Evolutionary conservation across 306 rosid species (phyloP), one percentile per base, ranked within the genome.

Genomic region (Prunus dulcis): DNA sequence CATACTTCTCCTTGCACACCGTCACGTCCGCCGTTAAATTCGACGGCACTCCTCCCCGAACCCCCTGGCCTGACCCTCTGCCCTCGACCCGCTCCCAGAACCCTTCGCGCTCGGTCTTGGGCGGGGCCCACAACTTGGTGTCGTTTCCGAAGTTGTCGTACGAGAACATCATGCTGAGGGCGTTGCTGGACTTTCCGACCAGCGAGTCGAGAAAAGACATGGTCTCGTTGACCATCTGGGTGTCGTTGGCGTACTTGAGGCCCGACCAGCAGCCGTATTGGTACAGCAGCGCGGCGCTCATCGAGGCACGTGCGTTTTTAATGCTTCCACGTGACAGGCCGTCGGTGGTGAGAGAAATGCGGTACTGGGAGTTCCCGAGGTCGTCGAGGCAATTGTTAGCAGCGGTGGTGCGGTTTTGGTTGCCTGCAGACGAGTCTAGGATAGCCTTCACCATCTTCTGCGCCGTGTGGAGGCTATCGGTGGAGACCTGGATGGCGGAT

Each of bases 221-320:
- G 17, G 99, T 79, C 50, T 84, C 15, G 45, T 76, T 67, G 6
- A 92, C 93, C 77, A 76, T 57, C 2, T 32, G 71, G 8, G 97
- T 86, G 84, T 91, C 99, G 86, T 95, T 91, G 2, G 89, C 97
- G 87, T 92, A 95, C 66, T 86, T 89, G 63, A 95, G 86, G 12
- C 79, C 86, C 17, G 84, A 91, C 91, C 88, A 84, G 88, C 99
- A 95, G 67, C 84, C 99, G 86, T 85, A 92, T 67, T 92, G 97
- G 79, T 75, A 88, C 0, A 78, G 85, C 51, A 90, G 60, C 1
- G 96, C 87, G 32, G 97, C 91, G 77, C 89, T 82, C 58, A 95
- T 81, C 87, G 96, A 88, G 0, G 97, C 97, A 4, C 97, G 86
- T 0, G 90, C 90, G 82, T 86, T 91, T 74, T 92, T 89, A 28